Base-by-base conservation (phyloP, 169 alveolate genomes). In the Eimeria maxima region DNA sequence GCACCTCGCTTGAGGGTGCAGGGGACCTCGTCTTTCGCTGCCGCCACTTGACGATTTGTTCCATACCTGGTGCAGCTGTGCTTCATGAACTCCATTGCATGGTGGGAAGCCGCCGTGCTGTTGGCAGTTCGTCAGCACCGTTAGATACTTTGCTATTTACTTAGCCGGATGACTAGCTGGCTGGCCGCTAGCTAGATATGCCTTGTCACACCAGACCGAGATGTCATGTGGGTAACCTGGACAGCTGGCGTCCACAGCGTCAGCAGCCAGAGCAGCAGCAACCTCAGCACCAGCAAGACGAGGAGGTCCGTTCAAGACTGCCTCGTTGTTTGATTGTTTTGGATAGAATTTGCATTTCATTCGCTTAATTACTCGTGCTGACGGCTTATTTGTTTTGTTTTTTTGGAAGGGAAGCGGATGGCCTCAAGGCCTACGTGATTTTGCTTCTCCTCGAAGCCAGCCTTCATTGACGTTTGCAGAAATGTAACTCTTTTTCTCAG, bases 11-110 rank as follows among this genome's bases (percentile, higher is more conserved):
- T 4, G 78, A 29, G 45, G 78, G 47, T 67, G 78, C 78, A 67
- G 78, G 78, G 78, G 78, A 67, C 22, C 78, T 67, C 78, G 24
- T 67, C 47, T 45, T 27, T 11, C 78, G 78, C 78, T 67, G 78
- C 78, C 18, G 78, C 78, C 44, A 13, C 27, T 67, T 67, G 78
- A 67, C 78, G 8, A n/a, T 29, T 45, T 67, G 78, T 11, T 29
- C 44, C 22, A 67, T 67, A 42, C 78, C 78, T 2, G 78, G 78
- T 67, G 78, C 78, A 42, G n/a, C 78, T 67, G 78, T 67, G 47
- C 78, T 67, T 16, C 78, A 67, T 1, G 47, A 67, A 11, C 78
- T 67, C 78, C 44, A 67, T 3, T 67, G n/a, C 78, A n/a, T 67
- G 78, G 4, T 67, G 47, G 78, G 78, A 4, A 29, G 78, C 24